Evolutionary conservation across 2,329 filamentous ascomycete species (phyloP).

Genomic region (Penicillium frequentans): DNA sequence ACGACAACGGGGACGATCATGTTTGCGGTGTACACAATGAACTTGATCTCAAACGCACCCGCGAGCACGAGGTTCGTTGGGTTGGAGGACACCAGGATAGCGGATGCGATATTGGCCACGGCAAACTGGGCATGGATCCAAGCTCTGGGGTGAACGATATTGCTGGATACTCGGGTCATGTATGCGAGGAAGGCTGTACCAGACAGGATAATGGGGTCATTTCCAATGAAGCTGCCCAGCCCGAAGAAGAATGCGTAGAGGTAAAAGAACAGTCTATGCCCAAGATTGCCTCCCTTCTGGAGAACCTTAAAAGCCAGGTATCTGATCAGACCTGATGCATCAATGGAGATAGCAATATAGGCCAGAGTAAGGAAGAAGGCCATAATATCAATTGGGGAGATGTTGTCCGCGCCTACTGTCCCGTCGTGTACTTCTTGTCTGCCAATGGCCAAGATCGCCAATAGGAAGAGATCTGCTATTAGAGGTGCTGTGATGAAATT

Average conservation of each 20-base stretch:
- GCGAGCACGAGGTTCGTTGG: conserved; percentile 74
- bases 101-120: conserved; percentile 71
- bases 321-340: conserved; percentile 71
- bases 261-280: conserved; percentile 69
- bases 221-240: conserved; percentile 68
- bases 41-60: conserved; percentile 70
- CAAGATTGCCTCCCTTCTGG: conserved; percentile 65
- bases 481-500: conserved; percentile 71
- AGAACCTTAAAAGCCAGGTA: conserved; percentile 71
- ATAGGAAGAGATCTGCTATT: conserved; percentile 68
- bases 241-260: conserved; percentile 71
- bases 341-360: conserved; percentile 76
- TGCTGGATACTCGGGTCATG: conserved; percentile 73
- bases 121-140: conserved; percentile 75
- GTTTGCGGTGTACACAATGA: conserved; percentile 73
- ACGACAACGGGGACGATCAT: conserved; percentile 71
- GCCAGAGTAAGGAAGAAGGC: conserved; percentile 71
- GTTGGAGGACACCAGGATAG: conserved; percentile 75
- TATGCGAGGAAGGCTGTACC: conserved; percentile 74
- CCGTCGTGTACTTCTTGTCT: conserved; percentile 67
- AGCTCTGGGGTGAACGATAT: conserved; percentile 68
- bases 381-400: conserved; percentile 72
- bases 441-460: conserved; percentile 69
- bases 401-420: conserved; percentile 64
- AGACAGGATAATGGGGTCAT: conserved; percentile 73